phyloP scores from a whole-genome alignment of 73 alveolate species.

The Paramecium bursaria region DNA sequence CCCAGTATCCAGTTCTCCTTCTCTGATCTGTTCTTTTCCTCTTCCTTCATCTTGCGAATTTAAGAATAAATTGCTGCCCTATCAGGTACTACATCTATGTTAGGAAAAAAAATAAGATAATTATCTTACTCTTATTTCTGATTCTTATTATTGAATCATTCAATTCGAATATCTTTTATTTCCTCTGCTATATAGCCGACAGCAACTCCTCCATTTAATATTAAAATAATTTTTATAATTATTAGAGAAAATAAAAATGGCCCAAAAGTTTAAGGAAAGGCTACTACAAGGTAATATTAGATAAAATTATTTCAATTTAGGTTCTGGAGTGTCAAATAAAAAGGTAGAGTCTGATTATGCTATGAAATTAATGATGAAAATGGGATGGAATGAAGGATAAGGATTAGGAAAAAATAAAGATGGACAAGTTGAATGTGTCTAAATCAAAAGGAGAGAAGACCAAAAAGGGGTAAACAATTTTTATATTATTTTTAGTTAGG shows the following conservation, averaged over 20 bases:
- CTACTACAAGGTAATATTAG: constrained; percentile 19
- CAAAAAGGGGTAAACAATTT: too few species aligned
- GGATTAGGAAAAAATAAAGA: too few species aligned
- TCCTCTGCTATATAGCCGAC: constrained; percentile 27
- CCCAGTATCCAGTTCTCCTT: constrained; percentile 50
- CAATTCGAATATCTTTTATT: neutral
- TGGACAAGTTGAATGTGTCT: too few species aligned
- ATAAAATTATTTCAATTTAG: neutral
- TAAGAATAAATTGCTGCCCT: constrained; percentile 37
- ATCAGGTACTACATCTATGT: too few species aligned
- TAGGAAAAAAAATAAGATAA: too few species aligned
- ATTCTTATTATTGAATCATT: neutral
- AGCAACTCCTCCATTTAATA: constrained; percentile 8
- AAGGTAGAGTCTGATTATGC: constrained; percentile 40
- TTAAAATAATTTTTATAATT: constrained; percentile 26
- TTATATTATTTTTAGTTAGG: too few species aligned
- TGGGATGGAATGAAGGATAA: constrained; percentile 43
- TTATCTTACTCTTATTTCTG: neutral
- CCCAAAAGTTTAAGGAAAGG: constrained; percentile 27
- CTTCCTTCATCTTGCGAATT: constrained; percentile 38
- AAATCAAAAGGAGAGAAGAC: too few species aligned
- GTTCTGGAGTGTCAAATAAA: constrained; percentile 33
- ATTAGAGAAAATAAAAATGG: constrained; percentile 39
- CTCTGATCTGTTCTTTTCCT: constrained; percentile 54
- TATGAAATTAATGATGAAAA: constrained; percentile 15